Percentiles rank a stretch among this genome's conserved stretches.
Evolutionary conservation across 495 filamentous ascomycete species (phyloP).

Genomic region (Podospora pseudocomata): DNA sequence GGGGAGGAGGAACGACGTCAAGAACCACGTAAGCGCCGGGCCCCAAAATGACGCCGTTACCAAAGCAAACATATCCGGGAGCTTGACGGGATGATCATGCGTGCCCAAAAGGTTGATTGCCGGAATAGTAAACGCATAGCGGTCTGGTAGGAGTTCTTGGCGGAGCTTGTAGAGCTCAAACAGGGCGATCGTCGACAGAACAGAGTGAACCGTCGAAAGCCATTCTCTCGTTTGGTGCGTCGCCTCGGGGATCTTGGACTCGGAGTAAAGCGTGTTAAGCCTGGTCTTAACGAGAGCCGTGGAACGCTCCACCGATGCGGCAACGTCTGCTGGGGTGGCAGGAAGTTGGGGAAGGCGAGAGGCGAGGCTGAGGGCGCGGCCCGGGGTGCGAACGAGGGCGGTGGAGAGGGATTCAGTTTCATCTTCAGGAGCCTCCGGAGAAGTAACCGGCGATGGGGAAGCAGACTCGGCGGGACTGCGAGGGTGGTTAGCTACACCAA

Average conservation of each 20-base stretch:
- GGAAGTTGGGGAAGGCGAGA: constrained; percentile 59
- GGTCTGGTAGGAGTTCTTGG: constrained; percentile 60
- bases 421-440: background rate
- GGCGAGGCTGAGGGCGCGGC: constrained; percentile 49
- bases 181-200: constrained; percentile 60
- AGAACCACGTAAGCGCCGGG: constrained; percentile 70
- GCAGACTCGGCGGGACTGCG: background rate
- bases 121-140: constrained; percentile 67
- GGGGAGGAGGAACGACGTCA: constrained; percentile 68
- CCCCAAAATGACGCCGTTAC: constrained; percentile 78
- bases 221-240: constrained; percentile 61
- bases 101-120: constrained; percentile 53
- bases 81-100: constrained; percentile 49
- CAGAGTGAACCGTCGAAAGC: constrained; percentile 61
- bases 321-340: constrained; percentile 78
- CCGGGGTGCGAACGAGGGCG: constrained; percentile 56
- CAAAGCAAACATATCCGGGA: constrained; percentile 81
- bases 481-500: constrained; percentile 5
- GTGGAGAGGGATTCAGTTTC: constrained; percentile 25
- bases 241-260: constrained; percentile 50
- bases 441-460: background rate
- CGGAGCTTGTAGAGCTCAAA: constrained; percentile 62
- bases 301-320: constrained; percentile 73
- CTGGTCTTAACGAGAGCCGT: constrained; percentile 59
- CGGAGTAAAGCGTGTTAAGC: constrained; percentile 46